Evolutionary conservation across 257 asterid genomes (phyloP), one percentile per base, ranked within the genome.

Genomic region (Solanum bulbocastanum): DNA sequence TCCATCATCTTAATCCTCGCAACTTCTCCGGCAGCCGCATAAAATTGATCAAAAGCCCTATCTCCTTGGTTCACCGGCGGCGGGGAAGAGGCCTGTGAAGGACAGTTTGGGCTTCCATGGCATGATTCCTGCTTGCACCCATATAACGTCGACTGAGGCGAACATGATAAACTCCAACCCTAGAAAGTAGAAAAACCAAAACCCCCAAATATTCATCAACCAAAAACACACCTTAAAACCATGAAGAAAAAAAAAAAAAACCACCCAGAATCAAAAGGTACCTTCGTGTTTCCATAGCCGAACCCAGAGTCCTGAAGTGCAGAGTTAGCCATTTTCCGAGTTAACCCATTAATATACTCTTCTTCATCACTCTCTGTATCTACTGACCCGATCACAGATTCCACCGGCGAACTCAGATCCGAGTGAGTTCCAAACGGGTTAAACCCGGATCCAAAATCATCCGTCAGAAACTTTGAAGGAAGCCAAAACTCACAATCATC

Each of bases 321-420:
- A 23, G 96, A 75, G 76, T 81, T 37, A 56, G 91, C 89, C 25
- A 93, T 49, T 82, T 89, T 90, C 14, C 88, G 90, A 22, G 95
- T 87, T 71, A 95, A 87, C 87, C 90, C 95, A 37, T 92, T 39
- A 33, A 93, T n/a, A 32, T 79, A 92, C 4, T 94, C 98, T 13
- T 95, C 98, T 23, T 95, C 98, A 33, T 94, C 99, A 81, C 96
- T 92, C 88, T 94, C 99, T 0, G 98, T 91, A 84, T 91, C 98
- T 1, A 90, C 91, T 0, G 98, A 93, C 62, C 96, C 93, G 68
- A 87, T 32, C 5, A 90, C 88, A 0, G 96, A 94, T 88, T 95
- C 98, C 71, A 91, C 94, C 3, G 94, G 96, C 2, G 98, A 96
- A 87, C 94, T 90, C 92, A 92, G 91, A 86, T 90, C 94, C 90